Base-by-base conservation (phyloP, 164 flowering plant species). In the Paratinospora sagittata region DNA sequence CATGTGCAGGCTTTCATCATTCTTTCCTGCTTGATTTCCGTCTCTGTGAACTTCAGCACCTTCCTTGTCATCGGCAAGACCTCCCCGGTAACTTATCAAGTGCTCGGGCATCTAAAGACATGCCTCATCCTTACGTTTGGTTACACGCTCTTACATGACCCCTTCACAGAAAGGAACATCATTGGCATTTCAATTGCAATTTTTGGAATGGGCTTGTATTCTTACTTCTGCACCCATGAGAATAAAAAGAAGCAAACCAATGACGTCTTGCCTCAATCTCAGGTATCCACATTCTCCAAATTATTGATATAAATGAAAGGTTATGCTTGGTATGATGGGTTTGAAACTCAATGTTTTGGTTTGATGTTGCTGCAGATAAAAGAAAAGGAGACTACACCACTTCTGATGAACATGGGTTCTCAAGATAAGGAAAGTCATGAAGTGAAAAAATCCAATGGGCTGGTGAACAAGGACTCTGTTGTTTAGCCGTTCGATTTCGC, bases 41-140 rank as follows among this genome's bases (percentile, higher is more conserved):
- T 95, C 4, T 82, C 95, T 0, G 97, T 95, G 75, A 95, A 95
- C 85, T 92, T 95, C 72, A 95, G 97, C 84, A 95, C 98, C 0
- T 95, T 95, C 72, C 72, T 94, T 37, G 98, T 94, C 27, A 88
- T 94, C 2, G 98, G 98, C 2, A 94, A 94, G 84, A 94, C 98
- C 45, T 94, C 98, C 0, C 97, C 98, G 0, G 98, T 94, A 3
- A 94, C 98, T 41, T 94, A 94, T 55, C 98, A 94, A 81, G 98
- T 94, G 61, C 82, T 94, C 1, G 98, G 98, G n/a, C 98, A 94
- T 73, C 87, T 94, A 16, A 94, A 94, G 78, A 94, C 97, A 36
- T 94, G 98, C 75, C 87, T 94, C 52, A 93, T 94, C 49, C 96
- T 94, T 17, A 85, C 77, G 37, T 92, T 94, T 70, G 98, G 98